Conservation (phyloP, 768 basidiomycete species). For the Xanthoconium stramineum region DNA sequence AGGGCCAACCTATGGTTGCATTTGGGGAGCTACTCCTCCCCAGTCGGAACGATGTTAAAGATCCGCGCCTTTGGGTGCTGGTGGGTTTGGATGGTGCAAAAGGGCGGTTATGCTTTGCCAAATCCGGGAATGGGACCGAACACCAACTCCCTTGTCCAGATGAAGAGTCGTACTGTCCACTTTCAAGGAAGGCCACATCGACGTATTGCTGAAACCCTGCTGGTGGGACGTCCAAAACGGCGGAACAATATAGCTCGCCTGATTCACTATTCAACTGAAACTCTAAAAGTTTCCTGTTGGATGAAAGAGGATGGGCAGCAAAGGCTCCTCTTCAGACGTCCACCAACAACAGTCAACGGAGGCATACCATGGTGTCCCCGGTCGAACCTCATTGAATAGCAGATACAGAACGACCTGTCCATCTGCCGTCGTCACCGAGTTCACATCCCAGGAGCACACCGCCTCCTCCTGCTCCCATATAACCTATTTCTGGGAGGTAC, state of each 20-base stretch:
- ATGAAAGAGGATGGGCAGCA: too few relatives aligned
- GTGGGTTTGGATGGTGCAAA: too few relatives aligned
- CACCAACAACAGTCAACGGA: neutral
- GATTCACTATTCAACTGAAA: neutral
- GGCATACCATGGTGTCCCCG: neutral
- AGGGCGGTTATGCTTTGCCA: too few relatives aligned
- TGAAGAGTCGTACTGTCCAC: neutral
- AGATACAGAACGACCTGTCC: neutral
- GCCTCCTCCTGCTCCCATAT: neutral
- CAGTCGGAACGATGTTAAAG: too few relatives aligned
- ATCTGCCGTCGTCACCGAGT: neutral
- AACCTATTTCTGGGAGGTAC: neutral
- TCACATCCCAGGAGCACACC: neutral
- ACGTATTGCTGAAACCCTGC: neutral
- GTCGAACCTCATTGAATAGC: neutral
- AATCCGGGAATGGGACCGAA: neutral
- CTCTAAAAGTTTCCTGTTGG: neutral
- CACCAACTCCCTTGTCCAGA: neutral
- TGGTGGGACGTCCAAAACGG: fast-evolving
- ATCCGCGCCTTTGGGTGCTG: too few relatives aligned
- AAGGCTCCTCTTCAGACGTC: too few relatives aligned
- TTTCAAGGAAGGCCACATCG: neutral
- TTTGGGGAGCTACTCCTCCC: too few relatives aligned
- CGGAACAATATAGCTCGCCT: neutral
- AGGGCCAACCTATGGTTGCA: neutral